Base-by-base conservation (phyloP, 106 monocot species). In the Allium cepa region DNA sequence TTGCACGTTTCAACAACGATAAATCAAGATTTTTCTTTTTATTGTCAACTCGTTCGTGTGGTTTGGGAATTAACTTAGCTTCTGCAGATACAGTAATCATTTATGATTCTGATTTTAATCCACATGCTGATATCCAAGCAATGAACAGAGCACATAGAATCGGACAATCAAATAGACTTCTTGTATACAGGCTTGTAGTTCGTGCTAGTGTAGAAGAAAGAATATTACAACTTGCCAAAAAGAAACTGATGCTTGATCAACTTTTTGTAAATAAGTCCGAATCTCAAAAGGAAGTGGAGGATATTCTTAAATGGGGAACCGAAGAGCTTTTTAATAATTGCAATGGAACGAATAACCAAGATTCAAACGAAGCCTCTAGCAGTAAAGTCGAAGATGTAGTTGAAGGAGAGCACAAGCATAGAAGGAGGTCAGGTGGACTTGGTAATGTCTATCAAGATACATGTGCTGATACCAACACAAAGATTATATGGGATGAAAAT, bases 101-200 rank as follows among this genome's bases (percentile, higher is more conserved):
- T 50, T 97, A 97, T 89, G 97, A 97, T 80, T 97, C 97, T 61
- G 97, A 97, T 89, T 97, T 97, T 49, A 97, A 97, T 73, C 97
- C 97, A 48, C 97, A 97, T 76, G 97, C 97, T 74, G 97, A 97
- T 79, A 97, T 97, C 72, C 97, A 97, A 77, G 97, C 97, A 58
- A 97, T 97, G 97, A 97, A 97, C 59, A 86, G 97, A 73, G 97
- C 97, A 56, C 97, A 97, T 69, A 82, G 97, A 61, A 97, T 97
- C 77, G 97, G 97, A 18, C 97, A 97, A 59, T 97, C 92, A 69
- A 97, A 83, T 22, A 79, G 86, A 70, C 84, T 97, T 53, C 82
- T 97, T 28, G 97, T 97, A 13, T 97, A 97, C 79, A 77, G 97
- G 55, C 89, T 97, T 68, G 97, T 97, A 63, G 97, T 97, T 13